These are phyloP conservation scores for Nemania serpens DNA, from an alignment of 2,329 filamentous ascomycete species.

Conservation along the genomic window DNA sequence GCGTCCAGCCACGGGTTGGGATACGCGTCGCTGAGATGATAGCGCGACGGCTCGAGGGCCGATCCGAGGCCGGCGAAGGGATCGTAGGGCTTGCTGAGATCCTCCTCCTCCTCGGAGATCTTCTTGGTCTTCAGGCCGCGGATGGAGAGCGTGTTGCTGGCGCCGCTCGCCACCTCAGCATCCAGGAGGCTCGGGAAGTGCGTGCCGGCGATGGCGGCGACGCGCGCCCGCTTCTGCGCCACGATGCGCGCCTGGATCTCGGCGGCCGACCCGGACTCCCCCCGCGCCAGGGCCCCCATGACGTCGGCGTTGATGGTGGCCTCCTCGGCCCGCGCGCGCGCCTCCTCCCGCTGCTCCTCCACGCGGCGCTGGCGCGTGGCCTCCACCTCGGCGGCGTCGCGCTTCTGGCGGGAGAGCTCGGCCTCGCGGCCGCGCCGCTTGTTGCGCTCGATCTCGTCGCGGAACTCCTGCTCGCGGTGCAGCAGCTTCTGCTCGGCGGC, in stretches of 20 bases:
- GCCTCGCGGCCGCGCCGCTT: slow-evolving; percentile 58
- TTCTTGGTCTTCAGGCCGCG: slow-evolving; percentile 75
- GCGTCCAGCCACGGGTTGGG: slow-evolving; percentile 74
- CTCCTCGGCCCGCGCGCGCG: slow-evolving; percentile 69
- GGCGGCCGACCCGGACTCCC: slow-evolving; percentile 63
- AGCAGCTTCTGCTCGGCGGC: slow-evolving; percentile 51
- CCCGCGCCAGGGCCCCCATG: slow-evolving; percentile 69
- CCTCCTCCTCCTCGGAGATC: slow-evolving; percentile 56
- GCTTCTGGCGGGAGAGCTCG: slow-evolving; percentile 56
- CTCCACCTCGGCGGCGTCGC: slow-evolving; percentile 69
- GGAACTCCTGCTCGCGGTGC: slow-evolving; percentile 75
- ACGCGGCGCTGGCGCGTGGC: slow-evolving; percentile 65
- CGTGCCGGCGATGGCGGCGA: slow-evolving; percentile 51
- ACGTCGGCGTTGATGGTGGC: slow-evolving; percentile 69
- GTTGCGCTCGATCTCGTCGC: slow-evolving; percentile 68
- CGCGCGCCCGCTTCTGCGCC: slow-evolving; percentile 74
- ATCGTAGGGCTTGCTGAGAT: slow-evolving; percentile 79
- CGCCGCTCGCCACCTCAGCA: slow-evolving; percentile 39
- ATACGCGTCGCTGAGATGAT: slow-evolving; percentile 68
- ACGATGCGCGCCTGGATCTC: slow-evolving; percentile 64
- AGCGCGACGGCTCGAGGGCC: slow-evolving; percentile 66
- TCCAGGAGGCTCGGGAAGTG: slow-evolving; percentile 34
- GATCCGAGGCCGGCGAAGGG: slow-evolving; percentile 74
- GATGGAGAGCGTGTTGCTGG: slow-evolving; percentile 62
- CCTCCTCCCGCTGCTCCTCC: slow-evolving; percentile 68